Conservation (phyloP, 2,329 filamentous ascomycete species). For the Diatrype stigma region DNA sequence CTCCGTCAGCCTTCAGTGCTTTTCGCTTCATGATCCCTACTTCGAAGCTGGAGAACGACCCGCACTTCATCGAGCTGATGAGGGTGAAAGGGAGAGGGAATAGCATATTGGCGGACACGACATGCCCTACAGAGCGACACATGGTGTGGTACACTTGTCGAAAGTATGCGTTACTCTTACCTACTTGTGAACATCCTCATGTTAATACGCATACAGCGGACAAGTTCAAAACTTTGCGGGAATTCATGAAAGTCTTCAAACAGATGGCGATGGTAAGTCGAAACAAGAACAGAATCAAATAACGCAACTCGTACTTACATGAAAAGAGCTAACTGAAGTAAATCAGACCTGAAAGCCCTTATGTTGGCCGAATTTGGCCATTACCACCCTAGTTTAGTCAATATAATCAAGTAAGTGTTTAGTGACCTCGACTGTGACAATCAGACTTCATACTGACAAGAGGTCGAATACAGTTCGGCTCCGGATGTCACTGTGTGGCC, state of each 20-base stretch:
- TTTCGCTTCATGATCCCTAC: constrained; percentile 19
- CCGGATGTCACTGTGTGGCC: constrained; percentile 19
- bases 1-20: constrained; percentile 16
- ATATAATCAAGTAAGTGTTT: constrained; percentile 18
- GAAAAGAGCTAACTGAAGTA: constrained; percentile 3
- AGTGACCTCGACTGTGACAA: not conserved
- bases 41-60: constrained; percentile 5
- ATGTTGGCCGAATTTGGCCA: constrained; percentile 23
- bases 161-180: constrained; percentile 10
- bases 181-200: not conserved
- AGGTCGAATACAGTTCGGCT: constrained; percentile 3
- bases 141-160: constrained; percentile 28
- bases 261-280: constrained; percentile 7
- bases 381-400: constrained; percentile 16
- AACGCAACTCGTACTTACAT: not conserved
- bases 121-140: constrained; percentile 16
- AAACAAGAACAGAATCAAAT: not conserved
- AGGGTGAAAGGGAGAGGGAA: constrained; percentile 11
- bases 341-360: constrained; percentile 12
- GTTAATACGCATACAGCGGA: constrained; percentile 10
- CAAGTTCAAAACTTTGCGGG: constrained; percentile 27
- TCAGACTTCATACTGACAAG: not conserved
- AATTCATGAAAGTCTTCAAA: constrained; percentile 14
- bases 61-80: constrained; percentile 16
- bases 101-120: constrained; percentile 17